phyloP scores from a whole-genome alignment of 2,329 filamentous ascomycete species.

The Trichoderma polysporum region DNA sequence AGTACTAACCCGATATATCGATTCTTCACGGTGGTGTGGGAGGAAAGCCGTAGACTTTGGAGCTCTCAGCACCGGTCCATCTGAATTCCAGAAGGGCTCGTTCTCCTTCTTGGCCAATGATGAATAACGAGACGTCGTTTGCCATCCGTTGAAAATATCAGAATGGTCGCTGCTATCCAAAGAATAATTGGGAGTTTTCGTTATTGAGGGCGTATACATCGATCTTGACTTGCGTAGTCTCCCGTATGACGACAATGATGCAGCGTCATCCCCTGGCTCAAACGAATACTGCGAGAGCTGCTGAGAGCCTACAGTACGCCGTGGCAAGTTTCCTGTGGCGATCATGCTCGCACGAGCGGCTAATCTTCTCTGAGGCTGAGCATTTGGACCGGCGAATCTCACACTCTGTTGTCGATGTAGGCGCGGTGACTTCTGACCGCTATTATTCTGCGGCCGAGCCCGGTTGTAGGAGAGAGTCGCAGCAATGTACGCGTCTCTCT shows the following conservation, averaged over 20 bases:
- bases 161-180: constrained; percentile 20
- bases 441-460: constrained; percentile 48
- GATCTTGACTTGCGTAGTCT: constrained; percentile 56
- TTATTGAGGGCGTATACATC: constrained; percentile 45
- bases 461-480: constrained; percentile 60
- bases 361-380: constrained; percentile 31
- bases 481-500: constrained; percentile 61
- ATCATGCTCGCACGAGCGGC: constrained; percentile 34
- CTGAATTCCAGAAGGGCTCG: constrained; percentile 23
- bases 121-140: constrained; percentile 18
- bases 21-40: constrained; percentile 32
- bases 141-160: constrained; percentile 19
- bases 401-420: constrained; percentile 54
- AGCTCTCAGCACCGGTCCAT: constrained; percentile 37
- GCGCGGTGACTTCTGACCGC: constrained; percentile 22
- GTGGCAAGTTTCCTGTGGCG: background rate
- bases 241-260: constrained; percentile 49
- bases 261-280: constrained; percentile 48
- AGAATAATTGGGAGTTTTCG: constrained; percentile 17
- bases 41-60: constrained; percentile 59
- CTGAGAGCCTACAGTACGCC: constrained; percentile 20
- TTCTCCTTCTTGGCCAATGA: constrained; percentile 32
- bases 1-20: constrained; percentile 23
- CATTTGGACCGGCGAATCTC: constrained; percentile 47
- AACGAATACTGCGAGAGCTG: constrained; percentile 43